A percentile compares a stretch with the other conserved stretches of the same genome.
Conservation (phyloP, 2,329 filamentous ascomycete genomes). For the Penicillium sp. region DNA sequence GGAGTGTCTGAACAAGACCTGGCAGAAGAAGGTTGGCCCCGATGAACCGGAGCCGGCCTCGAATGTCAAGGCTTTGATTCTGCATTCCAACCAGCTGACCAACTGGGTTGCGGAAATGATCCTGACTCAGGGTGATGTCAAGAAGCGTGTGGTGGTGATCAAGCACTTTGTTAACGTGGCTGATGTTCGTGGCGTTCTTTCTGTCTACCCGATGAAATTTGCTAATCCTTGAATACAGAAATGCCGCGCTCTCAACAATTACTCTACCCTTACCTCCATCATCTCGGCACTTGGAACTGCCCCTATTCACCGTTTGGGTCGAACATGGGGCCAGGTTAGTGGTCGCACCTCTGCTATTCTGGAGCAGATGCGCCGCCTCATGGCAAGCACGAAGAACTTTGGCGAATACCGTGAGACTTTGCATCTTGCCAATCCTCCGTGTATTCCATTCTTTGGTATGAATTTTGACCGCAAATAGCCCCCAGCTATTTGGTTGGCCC, state of each 20-base stretch:
- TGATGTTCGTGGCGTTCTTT: slow-evolving; percentile 67
- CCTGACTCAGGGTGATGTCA: slow-evolving; percentile 88
- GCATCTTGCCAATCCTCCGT: slow-evolving; percentile 91
- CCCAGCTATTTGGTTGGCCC: neutral
- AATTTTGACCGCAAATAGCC: neutral
- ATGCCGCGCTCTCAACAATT: slow-evolving; percentile 93
- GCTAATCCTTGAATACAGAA: slow-evolving; percentile 63
- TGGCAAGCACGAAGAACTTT: slow-evolving; percentile 98
- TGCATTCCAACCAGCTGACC: slow-evolving; percentile 98
- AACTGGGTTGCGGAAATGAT: slow-evolving; percentile 99
- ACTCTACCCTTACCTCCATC: slow-evolving; percentile 95
- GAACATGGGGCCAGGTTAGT: slow-evolving; percentile 94
- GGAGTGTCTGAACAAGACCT: slow-evolving; percentile 97
- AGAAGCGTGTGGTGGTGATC: slow-evolving; percentile 94
- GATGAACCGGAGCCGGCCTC: slow-evolving; percentile 76
- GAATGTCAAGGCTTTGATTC: slow-evolving; percentile 93
- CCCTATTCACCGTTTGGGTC: slow-evolving; percentile 88
- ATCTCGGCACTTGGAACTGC: slow-evolving; percentile 95
- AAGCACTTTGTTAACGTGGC: slow-evolving; percentile 97
- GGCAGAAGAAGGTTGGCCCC: slow-evolving; percentile 91
- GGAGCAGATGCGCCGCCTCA: slow-evolving; percentile 90
- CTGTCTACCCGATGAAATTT: neutral
- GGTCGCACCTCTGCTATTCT: slow-evolving; percentile 79
- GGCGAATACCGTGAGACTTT: slow-evolving; percentile 93
- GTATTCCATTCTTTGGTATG: slow-evolving; percentile 96